Evolutionary conservation across 2,329 filamentous ascomycete genomes (phyloP).

Genomic region (Penicillium palitans): DNA sequence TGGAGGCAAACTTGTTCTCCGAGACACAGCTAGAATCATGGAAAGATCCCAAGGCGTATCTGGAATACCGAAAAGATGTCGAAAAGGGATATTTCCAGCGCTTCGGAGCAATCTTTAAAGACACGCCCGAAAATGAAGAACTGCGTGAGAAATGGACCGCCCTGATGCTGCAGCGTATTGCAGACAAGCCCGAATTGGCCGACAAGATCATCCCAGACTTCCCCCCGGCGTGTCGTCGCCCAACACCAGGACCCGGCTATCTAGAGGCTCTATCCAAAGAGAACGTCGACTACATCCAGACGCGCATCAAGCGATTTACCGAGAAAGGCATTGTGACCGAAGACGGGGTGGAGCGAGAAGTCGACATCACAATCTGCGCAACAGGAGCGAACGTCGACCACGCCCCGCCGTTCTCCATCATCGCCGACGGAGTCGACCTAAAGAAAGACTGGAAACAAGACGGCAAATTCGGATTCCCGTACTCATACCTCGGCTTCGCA

Average conservation of each 20-base stretch:
- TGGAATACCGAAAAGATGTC: conserved; percentile 58
- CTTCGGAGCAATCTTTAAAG: conserved; percentile 57
- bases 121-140: conserved; percentile 52
- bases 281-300: conserved; percentile 63
- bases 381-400: conserved; percentile 65
- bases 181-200: conserved; percentile 57
- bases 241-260: conserved; percentile 68
- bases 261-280: conserved; percentile 63
- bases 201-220: conserved; percentile 62
- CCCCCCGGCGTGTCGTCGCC: conserved; percentile 62
- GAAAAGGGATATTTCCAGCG: conserved; percentile 64
- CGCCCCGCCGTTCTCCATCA: conserved; percentile 62
- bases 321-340: conserved; percentile 60
- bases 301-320: conserved; percentile 60
- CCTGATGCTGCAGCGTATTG: conserved; percentile 57
- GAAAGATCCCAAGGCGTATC: conserved; percentile 61
- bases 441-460: conserved; percentile 57
- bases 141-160: conserved; percentile 51
- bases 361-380: conserved; percentile 67
- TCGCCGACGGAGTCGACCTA: conserved; percentile 56
- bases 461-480: conserved; percentile 61
- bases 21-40: conserved; percentile 59
- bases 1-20: conserved; percentile 57
- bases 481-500: conserved; percentile 65
- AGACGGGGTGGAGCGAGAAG: conserved; percentile 58